phyloP scores from a whole-genome alignment of 306 rosid genomes.

The Crotalaria pallida region DNA sequence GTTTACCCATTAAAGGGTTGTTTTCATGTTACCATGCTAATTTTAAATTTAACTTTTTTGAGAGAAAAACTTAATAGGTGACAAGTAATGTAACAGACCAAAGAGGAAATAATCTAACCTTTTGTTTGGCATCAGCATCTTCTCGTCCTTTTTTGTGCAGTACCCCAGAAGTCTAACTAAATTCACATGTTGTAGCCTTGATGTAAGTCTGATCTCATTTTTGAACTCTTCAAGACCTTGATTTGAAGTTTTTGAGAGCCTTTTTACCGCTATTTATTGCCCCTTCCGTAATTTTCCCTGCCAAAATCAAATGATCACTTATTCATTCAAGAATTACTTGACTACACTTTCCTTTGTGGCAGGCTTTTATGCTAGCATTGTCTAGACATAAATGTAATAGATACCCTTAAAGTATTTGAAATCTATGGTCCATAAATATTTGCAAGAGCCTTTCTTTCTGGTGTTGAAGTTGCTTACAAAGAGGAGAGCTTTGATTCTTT shows the following conservation, averaged over 20 bases:
- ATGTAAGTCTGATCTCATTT: too few species aligned
- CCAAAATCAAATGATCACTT: conserved; percentile 1
- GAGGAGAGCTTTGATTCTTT: too few species aligned
- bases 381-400: too few species aligned
- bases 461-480: too few species aligned
- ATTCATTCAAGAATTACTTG: neutral
- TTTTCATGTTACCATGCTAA: neutral
- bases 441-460: too few species aligned
- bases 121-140: conserved; percentile 43
- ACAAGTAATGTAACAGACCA: conserved; percentile 26
- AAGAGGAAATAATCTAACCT: conserved; percentile 49
- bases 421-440: too few species aligned
- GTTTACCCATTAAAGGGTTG: neutral
- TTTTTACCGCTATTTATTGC: conserved; percentile 42
- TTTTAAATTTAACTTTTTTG: too few species aligned
- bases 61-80: neutral
- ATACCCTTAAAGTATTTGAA: too few species aligned
- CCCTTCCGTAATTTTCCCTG: conserved; percentile 44
- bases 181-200: conserved; percentile 55
- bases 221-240: too few species aligned
- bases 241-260: too few species aligned
- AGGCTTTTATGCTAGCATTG: too few species aligned
- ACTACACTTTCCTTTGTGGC: neutral
- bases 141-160: conserved; percentile 40
- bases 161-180: conserved; percentile 48